These are phyloP conservation scores for Didymella lethalis DNA, from an alignment of 2,329 filamentous ascomycete genomes.

Conservation along the genomic window DNA sequence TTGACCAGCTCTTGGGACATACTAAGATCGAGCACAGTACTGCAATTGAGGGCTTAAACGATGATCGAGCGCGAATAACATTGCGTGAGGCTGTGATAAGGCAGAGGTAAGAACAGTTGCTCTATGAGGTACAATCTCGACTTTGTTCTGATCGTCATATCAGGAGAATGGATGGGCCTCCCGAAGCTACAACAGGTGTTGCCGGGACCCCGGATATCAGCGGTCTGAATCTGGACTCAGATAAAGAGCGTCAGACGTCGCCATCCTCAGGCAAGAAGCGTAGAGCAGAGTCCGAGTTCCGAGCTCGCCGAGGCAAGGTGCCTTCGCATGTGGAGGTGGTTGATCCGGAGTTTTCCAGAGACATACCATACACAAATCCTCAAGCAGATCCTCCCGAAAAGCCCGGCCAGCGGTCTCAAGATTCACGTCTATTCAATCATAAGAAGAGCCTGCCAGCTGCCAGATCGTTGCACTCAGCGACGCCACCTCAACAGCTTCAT, in stretches of 20 bases:
- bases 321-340: constrained; percentile 23
- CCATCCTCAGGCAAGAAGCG: constrained; percentile 40
- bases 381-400: too few relatives aligned
- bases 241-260: constrained; percentile 32
- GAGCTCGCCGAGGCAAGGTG: constrained; percentile 37
- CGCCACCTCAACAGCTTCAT: too few relatives aligned
- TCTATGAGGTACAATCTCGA: too few relatives aligned
- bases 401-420: constrained; percentile 5
- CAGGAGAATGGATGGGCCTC: too few relatives aligned
- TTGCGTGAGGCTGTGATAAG: neutral
- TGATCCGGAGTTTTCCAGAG: constrained; percentile 39
- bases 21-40: too few relatives aligned
- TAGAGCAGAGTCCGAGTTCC: constrained; percentile 39
- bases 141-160: too few relatives aligned
- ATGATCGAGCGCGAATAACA: neutral
- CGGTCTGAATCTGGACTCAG: constrained; percentile 32
- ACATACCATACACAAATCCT: constrained; percentile 24
- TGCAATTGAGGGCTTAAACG: neutral
- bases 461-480: too few relatives aligned
- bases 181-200: too few relatives aligned
- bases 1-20: too few relatives aligned
- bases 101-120: neutral
- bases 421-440: constrained; percentile 35
- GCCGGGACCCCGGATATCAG: constrained; percentile 32
- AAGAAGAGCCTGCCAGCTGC: constrained; percentile 1